Evolutionary conservation across 805 yeast genomes (phyloP), one percentile per base, ranked within the genome.

Genomic region (Hanseniaspora pseudoguilliermondii): DNA sequence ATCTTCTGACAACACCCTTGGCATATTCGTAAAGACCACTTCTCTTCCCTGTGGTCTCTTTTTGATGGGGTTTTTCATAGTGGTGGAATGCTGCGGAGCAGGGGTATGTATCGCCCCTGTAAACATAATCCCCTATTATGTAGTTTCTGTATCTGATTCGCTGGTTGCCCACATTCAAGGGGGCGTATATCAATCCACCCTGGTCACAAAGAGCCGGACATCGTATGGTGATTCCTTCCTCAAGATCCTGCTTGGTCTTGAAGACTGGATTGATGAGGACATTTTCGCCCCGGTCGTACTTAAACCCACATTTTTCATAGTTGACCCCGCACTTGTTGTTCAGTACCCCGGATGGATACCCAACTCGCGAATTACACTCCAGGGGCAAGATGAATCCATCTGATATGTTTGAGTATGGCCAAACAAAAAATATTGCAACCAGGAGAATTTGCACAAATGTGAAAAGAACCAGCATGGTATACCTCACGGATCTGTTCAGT

Each of bases 161-260:
- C 55, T 79, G 71, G 52, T 75, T 75, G 0, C 96, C 97, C 0
- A 87, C 86, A 0, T 90, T 82, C 11, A 83, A 71, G 18, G 83
- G 79, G 2, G 89, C 79, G 66, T 82, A 90, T 0, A 87, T 77
- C 82, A 85, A 80, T 39, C 89, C 81, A 35, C 80, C 86, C 36
- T 83, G 71, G 60, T 83, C 88, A 69, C 97, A 90, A 36, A 89
- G 71, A 0, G 96, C 95, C 0, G 96, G 96, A 67, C 97, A 90
- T 60, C 88, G 73, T 63, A 89, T 74, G 4, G 76, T 66, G 29
- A 83, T 74, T 2, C 25, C 36, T 21, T 76, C 77, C 13, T 20
- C 25, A 5, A 8, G 20, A 5, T 32, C 21, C 2, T 9, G 6
- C 10, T 44, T 27, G 15, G 15, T 32, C 20, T 32, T 44, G 20